Percentiles rank a stretch among this genome's conserved stretches.
Evolutionary conservation across 2,329 filamentous ascomycete genomes (phyloP).

Genomic region (Pseudocercospora crystallina): DNA sequence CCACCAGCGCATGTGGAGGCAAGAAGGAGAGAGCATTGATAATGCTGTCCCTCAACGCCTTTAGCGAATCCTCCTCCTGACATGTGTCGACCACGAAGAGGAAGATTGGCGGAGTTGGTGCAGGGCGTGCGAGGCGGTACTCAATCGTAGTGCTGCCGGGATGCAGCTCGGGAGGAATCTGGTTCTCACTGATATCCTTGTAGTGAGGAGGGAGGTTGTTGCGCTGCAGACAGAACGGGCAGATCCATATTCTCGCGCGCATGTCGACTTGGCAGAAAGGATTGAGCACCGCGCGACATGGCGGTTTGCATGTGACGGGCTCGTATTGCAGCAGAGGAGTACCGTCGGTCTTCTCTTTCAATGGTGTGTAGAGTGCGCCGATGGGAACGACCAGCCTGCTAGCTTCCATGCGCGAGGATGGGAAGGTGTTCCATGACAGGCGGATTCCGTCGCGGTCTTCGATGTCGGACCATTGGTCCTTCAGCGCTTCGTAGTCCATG

Average conservation of each 20-base stretch:
- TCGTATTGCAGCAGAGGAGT: conserved; percentile 91
- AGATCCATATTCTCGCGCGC: conserved; percentile 82
- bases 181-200: conserved; percentile 82
- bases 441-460: conserved; percentile 96
- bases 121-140: conserved; percentile 76
- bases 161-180: conserved; percentile 80
- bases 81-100: conserved; percentile 85
- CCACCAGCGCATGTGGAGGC: conserved; percentile 77
- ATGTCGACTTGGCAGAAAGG: conserved; percentile 92
- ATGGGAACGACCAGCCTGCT: conserved; percentile 68
- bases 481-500: conserved; percentile 92
- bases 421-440: conserved; percentile 98
- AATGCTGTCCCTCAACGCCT: conserved; percentile 79
- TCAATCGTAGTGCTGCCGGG: conserved; percentile 85
- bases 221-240: conserved; percentile 80
- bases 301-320: conserved; percentile 93
- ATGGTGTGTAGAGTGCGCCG: conserved; percentile 88
- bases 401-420: conserved; percentile 85
- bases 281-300: conserved; percentile 93
- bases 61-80: conserved; percentile 82
- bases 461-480: conserved; percentile 94
- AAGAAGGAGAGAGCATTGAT: conserved; percentile 82
- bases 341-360: conserved; percentile 85
- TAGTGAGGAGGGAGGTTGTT: conserved; percentile 83
- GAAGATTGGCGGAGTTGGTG: conserved; percentile 83